Evolutionary conservation across 306 rosid genomes (phyloP).

Genomic region (Ziziphus jujuba): DNA sequence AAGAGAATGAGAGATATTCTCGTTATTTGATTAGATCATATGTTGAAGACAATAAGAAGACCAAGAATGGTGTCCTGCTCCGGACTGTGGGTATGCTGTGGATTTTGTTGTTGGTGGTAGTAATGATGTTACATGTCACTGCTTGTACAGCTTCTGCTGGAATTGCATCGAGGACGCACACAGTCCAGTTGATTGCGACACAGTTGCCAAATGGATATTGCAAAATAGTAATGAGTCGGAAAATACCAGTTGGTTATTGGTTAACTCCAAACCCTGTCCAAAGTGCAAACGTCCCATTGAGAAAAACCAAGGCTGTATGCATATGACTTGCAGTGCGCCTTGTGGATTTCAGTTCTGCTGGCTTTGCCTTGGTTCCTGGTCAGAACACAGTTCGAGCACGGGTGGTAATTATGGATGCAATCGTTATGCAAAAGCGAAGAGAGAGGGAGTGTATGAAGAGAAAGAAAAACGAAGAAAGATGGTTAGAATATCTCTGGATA

Average conservation of each 20-base stretch:
- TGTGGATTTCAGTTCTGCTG: slow-evolving; percentile 92
- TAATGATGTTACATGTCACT: slow-evolving; percentile 89
- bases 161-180: slow-evolving; percentile 97
- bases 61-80: slow-evolving; percentile 98
- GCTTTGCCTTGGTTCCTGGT: slow-evolving; percentile 94
- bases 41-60: slow-evolving; percentile 88
- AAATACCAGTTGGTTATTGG: slow-evolving; percentile 93
- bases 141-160: slow-evolving; percentile 94
- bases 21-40: slow-evolving; percentile 87
- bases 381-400: slow-evolving; percentile 89
- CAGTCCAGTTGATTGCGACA: slow-evolving; percentile 92
- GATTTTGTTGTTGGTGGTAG: slow-evolving; percentile 80
- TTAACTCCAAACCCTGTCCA: slow-evolving; percentile 83
- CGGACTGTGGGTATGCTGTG: slow-evolving; percentile 89
- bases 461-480: slow-evolving; percentile 86
- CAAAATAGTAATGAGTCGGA: slow-evolving; percentile 97
- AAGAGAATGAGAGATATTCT: slow-evolving; percentile 66
- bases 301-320: slow-evolving; percentile 95
- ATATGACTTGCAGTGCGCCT: slow-evolving; percentile 91
- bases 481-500: slow-evolving; percentile 93
- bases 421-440: slow-evolving; percentile 87
- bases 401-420: slow-evolving; percentile 97
- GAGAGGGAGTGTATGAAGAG: slow-evolving; percentile 77
- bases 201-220: slow-evolving; percentile 91
- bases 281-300: slow-evolving; percentile 92